Percentiles rank a stretch among this genome's conserved stretches.
phyloP scores from a whole-genome alignment of 495 filamentous ascomycete species.

The Tuber borchii region DNA sequence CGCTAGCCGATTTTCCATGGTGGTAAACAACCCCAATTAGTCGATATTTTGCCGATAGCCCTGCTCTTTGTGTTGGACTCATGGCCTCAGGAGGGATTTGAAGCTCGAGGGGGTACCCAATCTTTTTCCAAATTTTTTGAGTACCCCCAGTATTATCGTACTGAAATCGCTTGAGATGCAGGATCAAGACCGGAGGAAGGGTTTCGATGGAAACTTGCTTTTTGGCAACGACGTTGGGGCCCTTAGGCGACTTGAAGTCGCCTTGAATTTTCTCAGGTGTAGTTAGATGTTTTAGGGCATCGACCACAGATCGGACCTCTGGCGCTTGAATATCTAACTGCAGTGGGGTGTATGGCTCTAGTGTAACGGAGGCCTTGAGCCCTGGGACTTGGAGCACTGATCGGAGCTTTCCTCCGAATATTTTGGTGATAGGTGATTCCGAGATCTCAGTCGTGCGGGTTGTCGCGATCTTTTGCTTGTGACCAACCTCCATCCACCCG shows the following conservation, averaged over 20 bases:
- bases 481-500: conserved; percentile 91
- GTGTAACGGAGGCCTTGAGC: conserved; percentile 78
- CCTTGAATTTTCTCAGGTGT: conserved; percentile 76
- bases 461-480: conserved; percentile 76
- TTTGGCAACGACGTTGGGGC: conserved; percentile 66
- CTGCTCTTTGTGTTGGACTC: conserved; percentile 63
- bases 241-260: conserved; percentile 76
- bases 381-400: conserved; percentile 85
- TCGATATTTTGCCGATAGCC: conserved; percentile 67
- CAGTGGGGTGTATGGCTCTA: conserved; percentile 88
- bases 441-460: conserved; percentile 78
- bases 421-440: conserved; percentile 81
- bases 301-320: conserved; percentile 79
- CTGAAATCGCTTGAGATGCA: conserved; percentile 95
- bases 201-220: conserved; percentile 96
- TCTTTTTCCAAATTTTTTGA: conserved; percentile 97
- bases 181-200: conserved; percentile 81
- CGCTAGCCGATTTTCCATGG: conserved; percentile 89
- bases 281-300: conserved; percentile 80
- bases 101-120: conserved; percentile 88
- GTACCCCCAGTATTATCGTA: conserved; percentile 86
- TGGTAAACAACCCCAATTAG: conserved; percentile 94
- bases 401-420: conserved; percentile 86
- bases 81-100: conserved; percentile 94
- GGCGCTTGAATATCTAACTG: conserved; percentile 87